These are phyloP conservation scores for Leccinum obscurum DNA, from an alignment of 768 basidiomycete genomes.

Conservation along the genomic window DNA sequence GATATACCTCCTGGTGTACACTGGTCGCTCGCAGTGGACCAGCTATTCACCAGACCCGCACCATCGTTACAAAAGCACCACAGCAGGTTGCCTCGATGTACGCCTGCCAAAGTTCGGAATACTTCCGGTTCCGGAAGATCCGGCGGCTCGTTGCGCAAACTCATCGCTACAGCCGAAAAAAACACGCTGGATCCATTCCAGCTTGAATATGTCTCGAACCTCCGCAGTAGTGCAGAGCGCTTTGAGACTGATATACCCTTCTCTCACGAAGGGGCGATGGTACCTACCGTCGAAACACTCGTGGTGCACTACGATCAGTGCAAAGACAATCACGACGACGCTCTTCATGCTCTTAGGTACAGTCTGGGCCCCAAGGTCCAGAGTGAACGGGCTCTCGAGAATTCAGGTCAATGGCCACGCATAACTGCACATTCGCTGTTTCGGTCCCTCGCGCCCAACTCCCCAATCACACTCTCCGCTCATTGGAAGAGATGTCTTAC, in stretches of 20 bases:
- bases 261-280: background rate
- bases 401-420: conserved; percentile 40
- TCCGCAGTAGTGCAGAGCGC: conserved; percentile 17
- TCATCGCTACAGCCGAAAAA: conserved; percentile 3
- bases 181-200: conserved; percentile 8
- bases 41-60: background rate
- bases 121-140: background rate
- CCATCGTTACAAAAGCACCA: background rate
- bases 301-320: conserved; percentile 9
- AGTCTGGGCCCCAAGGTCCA: conserved; percentile 14
- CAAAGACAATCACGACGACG: background rate
- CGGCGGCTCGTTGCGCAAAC: background rate
- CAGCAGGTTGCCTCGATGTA: background rate
- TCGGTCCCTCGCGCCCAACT: conserved; percentile 29
- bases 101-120: background rate
- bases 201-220: conserved; percentile 14
- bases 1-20: background rate
- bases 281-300: conserved; percentile 1
- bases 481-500: conserved; percentile 35
- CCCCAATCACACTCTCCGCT: conserved; percentile 11
- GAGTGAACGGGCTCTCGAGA: conserved; percentile 15
- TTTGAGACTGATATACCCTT: conserved; percentile 6
- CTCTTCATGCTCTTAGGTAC: conserved; percentile 3
- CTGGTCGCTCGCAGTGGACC: background rate
- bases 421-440: conserved; percentile 34